Evolutionary conservation across 2,329 filamentous ascomycete genomes (phyloP).

Genomic region (Phoma sp.): DNA sequence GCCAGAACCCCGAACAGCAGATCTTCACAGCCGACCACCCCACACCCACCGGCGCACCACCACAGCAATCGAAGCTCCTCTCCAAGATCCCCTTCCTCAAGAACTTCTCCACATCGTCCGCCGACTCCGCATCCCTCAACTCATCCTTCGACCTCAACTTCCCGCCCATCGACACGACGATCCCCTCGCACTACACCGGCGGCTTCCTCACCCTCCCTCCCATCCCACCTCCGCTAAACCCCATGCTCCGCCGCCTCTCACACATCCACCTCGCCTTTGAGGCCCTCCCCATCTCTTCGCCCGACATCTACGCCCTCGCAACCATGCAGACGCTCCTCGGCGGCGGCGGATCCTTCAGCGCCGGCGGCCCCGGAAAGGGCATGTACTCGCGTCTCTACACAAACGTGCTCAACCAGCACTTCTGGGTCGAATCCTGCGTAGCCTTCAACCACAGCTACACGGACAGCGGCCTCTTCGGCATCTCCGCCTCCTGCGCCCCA

Average conservation of each 20-base stretch:
- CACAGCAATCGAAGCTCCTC: conserved; percentile 70
- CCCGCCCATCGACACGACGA: conserved; percentile 63
- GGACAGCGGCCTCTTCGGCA: conserved; percentile 93
- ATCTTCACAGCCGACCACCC: conserved; percentile 53
- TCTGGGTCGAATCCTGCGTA: conserved; percentile 95
- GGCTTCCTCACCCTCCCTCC: conserved; percentile 87
- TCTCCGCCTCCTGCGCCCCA: conserved; percentile 84
- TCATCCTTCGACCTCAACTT: conserved; percentile 58
- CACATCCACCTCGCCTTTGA: conserved; percentile 97
- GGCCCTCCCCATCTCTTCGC: conserved; percentile 85
- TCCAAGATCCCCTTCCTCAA: conserved; percentile 91
- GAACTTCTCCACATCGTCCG: conserved; percentile 79
- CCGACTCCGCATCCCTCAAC: conserved; percentile 63
- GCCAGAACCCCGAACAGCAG: conserved; percentile 49
- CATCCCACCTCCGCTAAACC: conserved; percentile 78
- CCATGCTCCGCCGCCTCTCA: conserved; percentile 79
- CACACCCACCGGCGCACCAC: conserved; percentile 48
- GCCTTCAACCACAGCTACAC: conserved; percentile 98
- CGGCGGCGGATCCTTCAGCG: conserved; percentile 94
- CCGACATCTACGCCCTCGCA: conserved; percentile 95
- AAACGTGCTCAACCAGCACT: conserved; percentile 96
- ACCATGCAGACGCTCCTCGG: conserved; percentile 95
- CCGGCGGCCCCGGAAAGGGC: conserved; percentile 95
- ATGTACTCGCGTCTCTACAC: conserved; percentile 99
- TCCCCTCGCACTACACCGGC: conserved; percentile 85